These are phyloP conservation scores for Fusarium sp. DNA, from an alignment of 2,329 filamentous ascomycete species.

Conservation along the genomic window DNA sequence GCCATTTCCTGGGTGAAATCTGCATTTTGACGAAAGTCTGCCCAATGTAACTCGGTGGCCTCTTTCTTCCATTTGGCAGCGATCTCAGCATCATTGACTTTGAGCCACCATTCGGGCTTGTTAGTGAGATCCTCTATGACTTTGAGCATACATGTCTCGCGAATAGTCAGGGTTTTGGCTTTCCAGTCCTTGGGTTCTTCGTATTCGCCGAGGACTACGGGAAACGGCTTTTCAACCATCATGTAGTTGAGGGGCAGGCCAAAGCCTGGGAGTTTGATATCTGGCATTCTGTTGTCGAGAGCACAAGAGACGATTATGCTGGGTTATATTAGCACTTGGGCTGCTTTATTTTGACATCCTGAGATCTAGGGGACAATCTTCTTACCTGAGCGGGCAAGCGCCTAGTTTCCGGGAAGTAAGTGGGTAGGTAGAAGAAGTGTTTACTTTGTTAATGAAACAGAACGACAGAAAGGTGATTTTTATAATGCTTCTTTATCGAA, in stretches of 20 bases:
- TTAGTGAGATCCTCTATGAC: slow-evolving; percentile 51
- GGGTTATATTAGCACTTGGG: background rate
- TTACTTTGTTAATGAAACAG: background rate
- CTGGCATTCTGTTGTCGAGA: slow-evolving; percentile 17
- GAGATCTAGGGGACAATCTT: background rate
- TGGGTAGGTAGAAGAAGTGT: background rate
- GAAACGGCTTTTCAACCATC: slow-evolving; percentile 32
- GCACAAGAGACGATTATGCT: background rate
- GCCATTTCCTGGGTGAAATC: background rate
- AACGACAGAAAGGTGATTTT: background rate
- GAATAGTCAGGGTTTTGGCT: slow-evolving; percentile 46
- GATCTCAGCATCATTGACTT: slow-evolving; percentile 47
- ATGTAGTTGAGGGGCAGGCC: slow-evolving; percentile 41
- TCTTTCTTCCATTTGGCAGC: slow-evolving; percentile 48
- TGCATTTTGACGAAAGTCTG: slow-evolving; percentile 29
- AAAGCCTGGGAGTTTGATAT: slow-evolving; percentile 42
- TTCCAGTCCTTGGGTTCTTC: slow-evolving; percentile 28
- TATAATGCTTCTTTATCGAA: background rate
- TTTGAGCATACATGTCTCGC: slow-evolving; percentile 51
- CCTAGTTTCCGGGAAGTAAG: background rate
- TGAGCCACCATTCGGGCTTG: slow-evolving; percentile 53
- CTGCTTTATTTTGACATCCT: background rate
- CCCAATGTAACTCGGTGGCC: slow-evolving; percentile 49
- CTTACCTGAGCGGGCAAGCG: background rate
- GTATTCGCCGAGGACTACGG: slow-evolving; percentile 28